These are phyloP conservation scores for Hymenoscyphus albidus DNA, from an alignment of 2,329 filamentous ascomycete genomes.

Conservation along the genomic window DNA sequence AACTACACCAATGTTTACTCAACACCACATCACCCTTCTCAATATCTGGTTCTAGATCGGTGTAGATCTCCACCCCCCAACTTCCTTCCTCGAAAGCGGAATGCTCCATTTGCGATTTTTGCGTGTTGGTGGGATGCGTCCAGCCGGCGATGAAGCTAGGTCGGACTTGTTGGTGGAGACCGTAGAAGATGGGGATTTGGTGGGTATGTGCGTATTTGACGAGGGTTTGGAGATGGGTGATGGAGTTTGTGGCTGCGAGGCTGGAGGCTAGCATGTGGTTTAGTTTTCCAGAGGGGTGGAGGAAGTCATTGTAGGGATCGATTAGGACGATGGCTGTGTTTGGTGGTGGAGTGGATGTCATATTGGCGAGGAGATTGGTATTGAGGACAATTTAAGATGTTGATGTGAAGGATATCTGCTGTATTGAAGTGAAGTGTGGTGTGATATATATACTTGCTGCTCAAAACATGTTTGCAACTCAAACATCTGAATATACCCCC, in stretches of 20 bases:
- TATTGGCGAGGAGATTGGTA: not conserved
- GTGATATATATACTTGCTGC: not conserved
- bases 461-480: not conserved
- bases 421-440: not conserved
- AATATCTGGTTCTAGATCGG: constrained; percentile 27
- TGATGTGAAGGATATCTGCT: not conserved
- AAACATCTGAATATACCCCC: not conserved
- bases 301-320: constrained; percentile 32
- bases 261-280: constrained; percentile 28
- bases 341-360: not conserved
- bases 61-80: constrained; percentile 33
- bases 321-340: constrained; percentile 29
- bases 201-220: constrained; percentile 25
- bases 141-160: constrained; percentile 30
- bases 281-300: constrained; percentile 28
- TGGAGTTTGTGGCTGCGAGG: constrained; percentile 30
- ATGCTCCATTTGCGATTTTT: constrained; percentile 20
- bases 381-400: too few relatives aligned
- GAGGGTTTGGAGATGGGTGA: constrained; percentile 30
- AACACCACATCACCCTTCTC: constrained; percentile 32
- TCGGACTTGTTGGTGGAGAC: constrained; percentile 34
- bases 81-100: constrained; percentile 31
- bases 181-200: constrained; percentile 36
- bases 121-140: constrained; percentile 28
- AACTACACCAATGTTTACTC: constrained; percentile 34